These are phyloP conservation scores for Magnolia sinica DNA, from an alignment of 164 flowering plant genomes.

Conservation along the genomic window DNA sequence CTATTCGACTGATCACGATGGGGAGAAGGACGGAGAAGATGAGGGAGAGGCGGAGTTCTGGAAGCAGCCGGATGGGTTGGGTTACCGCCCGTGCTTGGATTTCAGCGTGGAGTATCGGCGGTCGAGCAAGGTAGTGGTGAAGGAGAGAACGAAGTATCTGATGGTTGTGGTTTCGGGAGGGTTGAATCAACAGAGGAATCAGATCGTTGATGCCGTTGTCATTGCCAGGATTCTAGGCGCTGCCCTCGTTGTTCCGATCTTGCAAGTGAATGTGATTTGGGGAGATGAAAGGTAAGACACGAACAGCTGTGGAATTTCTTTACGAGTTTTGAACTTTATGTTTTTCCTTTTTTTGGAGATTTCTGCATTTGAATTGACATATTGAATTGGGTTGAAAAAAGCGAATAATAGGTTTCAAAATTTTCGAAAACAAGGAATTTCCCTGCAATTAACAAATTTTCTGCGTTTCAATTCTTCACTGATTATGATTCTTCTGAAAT, in stretches of 20 bases:
- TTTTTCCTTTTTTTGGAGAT: background rate
- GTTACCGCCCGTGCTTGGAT: constrained; percentile 69
- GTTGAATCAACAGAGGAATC: constrained; percentile 96
- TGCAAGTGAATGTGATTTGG: constrained; percentile 95
- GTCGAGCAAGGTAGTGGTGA: constrained; percentile 36
- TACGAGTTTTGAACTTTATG: background rate
- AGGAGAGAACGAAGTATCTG: constrained; percentile 62
- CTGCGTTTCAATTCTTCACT: too few relatives aligned
- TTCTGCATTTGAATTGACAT: background rate
- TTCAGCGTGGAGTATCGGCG: constrained; percentile 53
- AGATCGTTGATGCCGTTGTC: constrained; percentile 96
- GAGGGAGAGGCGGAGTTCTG: constrained; percentile 44
- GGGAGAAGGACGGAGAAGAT: background rate
- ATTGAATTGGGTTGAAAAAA: background rate
- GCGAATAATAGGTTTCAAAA: background rate
- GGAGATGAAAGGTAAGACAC: constrained; percentile 86
- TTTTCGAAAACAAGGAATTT: too few relatives aligned
- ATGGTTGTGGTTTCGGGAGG: constrained; percentile 96
- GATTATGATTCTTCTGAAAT: too few relatives aligned
- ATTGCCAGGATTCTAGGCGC: constrained; percentile 96
- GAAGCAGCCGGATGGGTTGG: constrained; percentile 85
- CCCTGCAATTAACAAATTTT: too few relatives aligned
- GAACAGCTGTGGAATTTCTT: background rate
- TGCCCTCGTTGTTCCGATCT: constrained; percentile 79
- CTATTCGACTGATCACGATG: background rate